Base-by-base conservation (phyloP, 352 stramenopile genomes). In the Phytophthora sp. region DNA sequence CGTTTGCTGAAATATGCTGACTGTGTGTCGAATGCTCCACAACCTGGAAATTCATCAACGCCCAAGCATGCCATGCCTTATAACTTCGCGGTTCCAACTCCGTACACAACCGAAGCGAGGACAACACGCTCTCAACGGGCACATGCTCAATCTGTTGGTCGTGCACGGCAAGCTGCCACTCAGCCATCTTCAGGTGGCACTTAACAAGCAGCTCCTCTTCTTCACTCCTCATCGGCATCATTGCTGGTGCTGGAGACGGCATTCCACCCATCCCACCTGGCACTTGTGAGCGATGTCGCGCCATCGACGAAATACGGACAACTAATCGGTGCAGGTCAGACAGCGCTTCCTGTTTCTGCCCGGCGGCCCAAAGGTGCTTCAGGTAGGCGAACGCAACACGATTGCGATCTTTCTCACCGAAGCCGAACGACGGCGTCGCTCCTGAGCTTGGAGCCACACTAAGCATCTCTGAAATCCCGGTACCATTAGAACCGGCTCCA, bases 31-130 rank as follows among this genome's bases (percentile, higher is more conserved):
- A 89, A 52, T 98, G 86, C 67, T 99, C 86, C 10, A 97, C 95
- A 13, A 98, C 87, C 31, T 97, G 84, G 67, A 98, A 99, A 72
- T 99, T 99, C 56, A 99, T 92, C 37, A 99, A 70, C 11, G 96
- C 96, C 97, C 97, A 99, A 7, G 87, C 87, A 75, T 99, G 97
- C 89, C 95, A 99, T 24, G 97, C 95, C 57, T 92, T 92, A 65
- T 92, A 92, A 45, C 79, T 92, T 18, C 69, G 72, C 21, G 79
- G 78, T 39, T 95, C 85, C 12, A 92, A 56, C 39, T 94, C 71
- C 0, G 84, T 94, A 44, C 84, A 91, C 23, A 84, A 53, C 38
- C 82, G 69, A 12, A 97, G 61, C 32, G 89, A 88, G 7, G 62
- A 58, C 23, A 96, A 54, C 10, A 96, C 90, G 15, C 55, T 77